Conservation (phyloP, 306 rosid genomes). For the Trifolium subterraneum region DNA sequence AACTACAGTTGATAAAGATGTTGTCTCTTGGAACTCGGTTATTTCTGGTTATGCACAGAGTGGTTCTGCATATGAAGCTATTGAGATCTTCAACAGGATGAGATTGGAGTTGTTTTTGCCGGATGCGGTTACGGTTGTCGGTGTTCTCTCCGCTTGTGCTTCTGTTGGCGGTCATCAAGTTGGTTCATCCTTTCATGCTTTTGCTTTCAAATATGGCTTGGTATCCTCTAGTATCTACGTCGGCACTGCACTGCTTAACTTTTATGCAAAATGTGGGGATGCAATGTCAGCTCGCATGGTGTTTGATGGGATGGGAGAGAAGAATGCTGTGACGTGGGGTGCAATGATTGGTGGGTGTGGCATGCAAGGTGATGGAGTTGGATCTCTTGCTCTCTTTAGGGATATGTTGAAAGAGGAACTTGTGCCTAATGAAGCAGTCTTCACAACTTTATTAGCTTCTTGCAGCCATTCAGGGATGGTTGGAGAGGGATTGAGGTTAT, state of each 20-base stretch:
- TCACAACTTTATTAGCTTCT: slow-evolving; percentile 67
- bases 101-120: slow-evolving; percentile 50
- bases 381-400: slow-evolving; percentile 64
- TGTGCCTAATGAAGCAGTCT: slow-evolving; percentile 65
- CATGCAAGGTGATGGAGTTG: slow-evolving; percentile 69
- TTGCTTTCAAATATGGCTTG: slow-evolving; percentile 57
- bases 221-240: slow-evolving; percentile 55
- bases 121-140: slow-evolving; percentile 71
- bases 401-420: slow-evolving; percentile 65
- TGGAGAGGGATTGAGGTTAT: slow-evolving; percentile 66
- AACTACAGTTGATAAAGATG: slow-evolving; percentile 50
- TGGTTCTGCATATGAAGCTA: slow-evolving; percentile 63
- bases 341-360: slow-evolving; percentile 85
- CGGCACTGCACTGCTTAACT: slow-evolving; percentile 75
- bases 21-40: slow-evolving; percentile 76
- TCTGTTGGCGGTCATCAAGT: slow-evolving; percentile 61
- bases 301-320: slow-evolving; percentile 70
- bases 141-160: slow-evolving; percentile 68
- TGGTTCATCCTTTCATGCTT: slow-evolving; percentile 70
- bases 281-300: slow-evolving; percentile 63
- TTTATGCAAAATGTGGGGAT: slow-evolving; percentile 85
- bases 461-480: slow-evolving; percentile 88
- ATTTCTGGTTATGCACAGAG: slow-evolving; percentile 70
- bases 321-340: slow-evolving; percentile 71
- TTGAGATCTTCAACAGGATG: slow-evolving; percentile 65